Evolutionary conservation across 129 eudicot genomes (phyloP), one percentile per base, ranked within the genome.

Genomic region (Chrysanthemum makinoi): DNA sequence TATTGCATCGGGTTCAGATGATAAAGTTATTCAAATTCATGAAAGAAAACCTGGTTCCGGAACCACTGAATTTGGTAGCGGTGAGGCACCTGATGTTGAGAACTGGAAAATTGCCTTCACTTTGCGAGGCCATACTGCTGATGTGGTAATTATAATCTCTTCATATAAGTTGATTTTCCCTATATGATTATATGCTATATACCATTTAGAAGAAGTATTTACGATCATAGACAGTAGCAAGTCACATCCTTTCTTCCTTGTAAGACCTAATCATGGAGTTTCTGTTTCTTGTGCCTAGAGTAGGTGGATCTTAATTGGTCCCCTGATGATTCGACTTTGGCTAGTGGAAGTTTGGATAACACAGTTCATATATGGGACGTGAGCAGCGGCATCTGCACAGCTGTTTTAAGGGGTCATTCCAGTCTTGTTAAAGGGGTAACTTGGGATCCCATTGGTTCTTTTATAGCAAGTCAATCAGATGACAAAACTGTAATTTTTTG

Each of bases 281-380:
- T 7, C 53, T 78, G 3, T 59, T 86, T 80, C 66, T 82, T 59
- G 65, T 88, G 96, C 85, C 60, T 84, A 79, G 93, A 83, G 94
- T 90, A 95, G 99, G 99, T 95, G 96, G 99, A 95, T 95, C 99
- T 95, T 69, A 95, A 95, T 82, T 95, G 99, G 99, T 95, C 99
- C 30, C 97, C 99, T n/a, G 99, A 95, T 86, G 97, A 95, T 77
- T 88, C 97, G 6, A 83, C 77, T 77, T 81, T 95, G 79, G 97
- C 94, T n/a, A 95, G 99, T 58, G 99, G 89, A 62, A 95, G 99
- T 80, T 81, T 95, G 79, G 99, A 95, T 72, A 95, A 90, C 62
- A 95, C 99, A 5, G 65, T 95, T 79, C 99, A 95, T 77, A 82
- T 95, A 46, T 95, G 99, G 99, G 89, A 95, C 66, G 86, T 88